Evolutionary conservation across 345 rosid genomes (phyloP).

Genomic region (Brassica juncea): DNA sequence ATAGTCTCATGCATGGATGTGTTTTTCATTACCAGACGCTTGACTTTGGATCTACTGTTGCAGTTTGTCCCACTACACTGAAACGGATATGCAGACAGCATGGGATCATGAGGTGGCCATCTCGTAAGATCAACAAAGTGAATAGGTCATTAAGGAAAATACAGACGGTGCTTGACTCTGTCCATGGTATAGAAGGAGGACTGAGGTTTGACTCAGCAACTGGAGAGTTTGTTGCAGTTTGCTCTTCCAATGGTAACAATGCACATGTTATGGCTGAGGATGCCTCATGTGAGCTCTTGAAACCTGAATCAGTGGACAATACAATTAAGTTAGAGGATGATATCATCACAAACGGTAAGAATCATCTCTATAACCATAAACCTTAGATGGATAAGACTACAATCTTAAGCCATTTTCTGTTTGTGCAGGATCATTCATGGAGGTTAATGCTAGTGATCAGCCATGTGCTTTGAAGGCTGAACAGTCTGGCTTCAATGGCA

Average conservation of each 20-base stretch:
- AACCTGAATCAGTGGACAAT: constrained; percentile 43
- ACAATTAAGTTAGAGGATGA: constrained; percentile 62
- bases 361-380: constrained; percentile 8
- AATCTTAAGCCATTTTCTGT: not conserved
- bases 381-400: constrained; percentile 7
- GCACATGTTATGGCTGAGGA: constrained; percentile 27
- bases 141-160: constrained; percentile 80
- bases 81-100: constrained; percentile 98
- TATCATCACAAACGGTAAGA: constrained; percentile 34
- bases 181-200: constrained; percentile 86
- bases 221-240: constrained; percentile 65
- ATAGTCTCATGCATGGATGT: not conserved
- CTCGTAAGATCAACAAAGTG: constrained; percentile 94
- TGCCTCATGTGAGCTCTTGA: constrained; percentile 12
- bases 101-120: constrained; percentile 97
- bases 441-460: constrained; percentile 46
- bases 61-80: constrained; percentile 95
- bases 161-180: constrained; percentile 85
- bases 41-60: constrained; percentile 29
- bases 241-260: constrained; percentile 45
- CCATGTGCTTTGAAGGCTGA: constrained; percentile 44
- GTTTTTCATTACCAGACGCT: not conserved
- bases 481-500: constrained; percentile 30
- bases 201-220: constrained; percentile 70
- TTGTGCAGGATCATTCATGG: constrained; percentile 40